These are phyloP conservation scores for Aspergillus latus DNA, from an alignment of 2,329 filamentous ascomycete species.

Conservation along the genomic window DNA sequence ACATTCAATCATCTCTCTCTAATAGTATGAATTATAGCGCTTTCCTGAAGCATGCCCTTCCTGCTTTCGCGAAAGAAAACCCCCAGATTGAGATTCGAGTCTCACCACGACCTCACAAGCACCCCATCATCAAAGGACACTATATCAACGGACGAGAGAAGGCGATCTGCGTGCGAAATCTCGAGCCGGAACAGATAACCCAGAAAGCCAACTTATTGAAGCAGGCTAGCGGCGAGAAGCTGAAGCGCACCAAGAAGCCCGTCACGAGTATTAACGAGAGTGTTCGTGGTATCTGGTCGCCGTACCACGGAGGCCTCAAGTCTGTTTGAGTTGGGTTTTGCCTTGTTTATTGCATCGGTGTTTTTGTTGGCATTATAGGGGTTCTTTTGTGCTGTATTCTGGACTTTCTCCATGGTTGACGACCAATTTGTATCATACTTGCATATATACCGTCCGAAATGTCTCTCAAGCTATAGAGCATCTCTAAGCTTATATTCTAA, in stretches of 20 bases:
- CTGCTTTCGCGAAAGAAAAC: conserved; percentile 75
- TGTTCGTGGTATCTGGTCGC: conserved; percentile 65
- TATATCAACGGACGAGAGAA: conserved; percentile 91
- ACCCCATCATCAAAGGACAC: conserved; percentile 83
- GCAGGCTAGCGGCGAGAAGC: conserved; percentile 49
- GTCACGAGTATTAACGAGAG: conserved; percentile 63
- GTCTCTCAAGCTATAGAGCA: background rate
- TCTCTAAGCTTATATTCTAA: background rate
- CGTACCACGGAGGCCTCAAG: conserved; percentile 59
- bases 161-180: conserved; percentile 82
- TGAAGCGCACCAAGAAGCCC: conserved; percentile 57
- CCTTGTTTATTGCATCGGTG: conserved; percentile 20
- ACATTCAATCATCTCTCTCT: background rate
- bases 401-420: conserved; percentile 24
- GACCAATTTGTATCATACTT: conserved; percentile 28
- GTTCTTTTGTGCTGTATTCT: conserved; percentile 32
- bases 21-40: conserved; percentile 51
- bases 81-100: conserved; percentile 89
- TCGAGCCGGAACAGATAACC: conserved; percentile 76
- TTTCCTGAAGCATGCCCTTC: conserved; percentile 76
- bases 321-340: conserved; percentile 41
- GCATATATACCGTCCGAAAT: conserved; percentile 13
- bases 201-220: conserved; percentile 64
- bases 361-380: conserved; percentile 17
- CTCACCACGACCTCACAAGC: conserved; percentile 83